Conservation (phyloP, 805 yeast species). For the Hanseniaspora lachancei region DNA sequence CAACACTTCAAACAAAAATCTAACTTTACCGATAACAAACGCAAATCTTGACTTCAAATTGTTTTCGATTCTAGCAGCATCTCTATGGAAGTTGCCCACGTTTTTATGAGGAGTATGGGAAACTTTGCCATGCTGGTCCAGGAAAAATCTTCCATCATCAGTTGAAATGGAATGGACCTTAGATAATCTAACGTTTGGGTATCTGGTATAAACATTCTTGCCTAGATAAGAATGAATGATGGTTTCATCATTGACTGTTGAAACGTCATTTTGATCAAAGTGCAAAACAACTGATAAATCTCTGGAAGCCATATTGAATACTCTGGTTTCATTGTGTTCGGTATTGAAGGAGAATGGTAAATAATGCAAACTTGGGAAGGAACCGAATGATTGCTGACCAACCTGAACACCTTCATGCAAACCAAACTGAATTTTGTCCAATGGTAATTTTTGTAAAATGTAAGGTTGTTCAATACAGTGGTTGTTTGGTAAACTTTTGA, state of each 20-base stretch:
- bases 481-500: conserved; percentile 65
- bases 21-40: conserved; percentile 39
- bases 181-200: conserved; percentile 87
- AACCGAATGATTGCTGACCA: conserved; percentile 67
- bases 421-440: conserved; percentile 36
- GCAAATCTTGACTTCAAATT: conserved; percentile 46
- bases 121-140: conserved; percentile 1
- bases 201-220: conserved; percentile 56
- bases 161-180: conserved; percentile 48
- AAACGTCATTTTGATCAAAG: conserved; percentile 34
- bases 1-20: conserved; percentile 54
- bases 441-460: conserved; percentile 36
- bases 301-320: conserved; percentile 75
- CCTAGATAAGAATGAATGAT: conserved; percentile 52
- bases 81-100: conserved; percentile 33
- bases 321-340: conserved; percentile 48
- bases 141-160: conserved; percentile 16
- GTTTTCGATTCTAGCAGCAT: conserved; percentile 30
- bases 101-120: conserved; percentile 32
- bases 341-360: conserved; percentile 47
- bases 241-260: conserved; percentile 40
- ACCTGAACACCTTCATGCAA: conserved; percentile 50
- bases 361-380: conserved; percentile 75
- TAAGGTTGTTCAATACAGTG: conserved; percentile 58
- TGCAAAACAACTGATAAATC: conserved; percentile 64